Evolutionary conservation across 257 asterid species (phyloP), one percentile per base, ranked within the genome.

Genomic region (Capsicum rhomboideum): DNA sequence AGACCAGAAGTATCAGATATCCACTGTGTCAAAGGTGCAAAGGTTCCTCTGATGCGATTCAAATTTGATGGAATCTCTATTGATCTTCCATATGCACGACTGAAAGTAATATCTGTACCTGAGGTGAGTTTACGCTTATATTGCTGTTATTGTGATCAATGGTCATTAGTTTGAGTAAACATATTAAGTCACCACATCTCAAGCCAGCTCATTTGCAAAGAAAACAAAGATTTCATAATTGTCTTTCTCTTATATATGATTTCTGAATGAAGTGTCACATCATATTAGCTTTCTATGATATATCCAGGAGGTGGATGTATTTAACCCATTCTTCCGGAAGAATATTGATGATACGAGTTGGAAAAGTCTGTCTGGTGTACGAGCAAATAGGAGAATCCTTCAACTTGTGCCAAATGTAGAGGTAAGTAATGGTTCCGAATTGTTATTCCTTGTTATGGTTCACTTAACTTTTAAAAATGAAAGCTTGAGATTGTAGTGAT

Each of bases 41-140:
- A 90, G 84, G 92, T 92, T 77, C 96, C 94, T 84, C 80, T 92
- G 52, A 90, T 92, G 90, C 88, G 91, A 78, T 89, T 92, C 84
- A 92, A 85, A 54, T 90, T 91, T 82, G 93, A 92, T 4, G 94
- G 93, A 46, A 83, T 91, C 79, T 68, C 87, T 7, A 68, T 91
- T 69, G 94, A 92, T 86, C 88, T 92, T 72, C 91, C 92, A 4
- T 92, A 88, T 82, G 94, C 93, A 37, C 92, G 87, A 83, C 85
- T 92, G 14, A 86, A 88, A 87, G 88, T 87, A 42, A 61, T 85
- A 66, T 85, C 90, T 81, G 90, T 92, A 55, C 92, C 92, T 55
- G 92, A 91, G 91, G 96, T 90, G 77, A 75, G 85, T 54, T 14
- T 55, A 50, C 75, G 16, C 71, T 80, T 20, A 31, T 37, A 68